phyloP scores from a whole-genome alignment of 495 filamentous ascomycete species.

The Daldinia caldariorum region DNA sequence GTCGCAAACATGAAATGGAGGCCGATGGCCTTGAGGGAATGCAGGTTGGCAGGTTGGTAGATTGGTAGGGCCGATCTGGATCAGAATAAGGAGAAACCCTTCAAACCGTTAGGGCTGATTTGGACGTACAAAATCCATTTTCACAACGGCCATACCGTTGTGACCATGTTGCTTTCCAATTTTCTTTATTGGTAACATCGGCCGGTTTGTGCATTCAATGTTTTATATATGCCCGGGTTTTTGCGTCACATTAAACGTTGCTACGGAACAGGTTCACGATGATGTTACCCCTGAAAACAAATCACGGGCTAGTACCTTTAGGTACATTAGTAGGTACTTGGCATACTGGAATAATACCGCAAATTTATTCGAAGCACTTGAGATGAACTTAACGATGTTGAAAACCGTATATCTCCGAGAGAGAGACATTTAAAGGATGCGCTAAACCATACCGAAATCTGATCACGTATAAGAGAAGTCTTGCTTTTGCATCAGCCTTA shows the following conservation, averaged over 20 bases:
- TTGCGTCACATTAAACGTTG: slow-evolving; percentile 1
- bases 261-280: slow-evolving; percentile 20
- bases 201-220: background rate
- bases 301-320: background rate
- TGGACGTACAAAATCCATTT: slow-evolving; percentile 2
- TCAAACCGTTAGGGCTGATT: slow-evolving; percentile 34
- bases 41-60: slow-evolving; percentile 24
- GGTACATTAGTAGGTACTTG: too few relatives aligned
- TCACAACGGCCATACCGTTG: background rate
- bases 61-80: slow-evolving; percentile 31
- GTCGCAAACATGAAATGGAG: slow-evolving; percentile 18
- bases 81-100: slow-evolving; percentile 2
- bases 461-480: slow-evolving; percentile 3
- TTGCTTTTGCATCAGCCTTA: slow-evolving; percentile 20
- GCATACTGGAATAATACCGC: background rate
- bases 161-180: background rate
- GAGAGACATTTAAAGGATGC: background rate
- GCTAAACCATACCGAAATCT: background rate
- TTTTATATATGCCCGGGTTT: background rate
- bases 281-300: slow-evolving; percentile 12
- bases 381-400: background rate
- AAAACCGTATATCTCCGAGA: background rate
- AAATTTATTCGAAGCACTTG: background rate
- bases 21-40: slow-evolving; percentile 15
- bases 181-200: background rate